Evolutionary conservation across 441 rosid genomes (phyloP).

Genomic region (Arabidopsis lyrata): DNA sequence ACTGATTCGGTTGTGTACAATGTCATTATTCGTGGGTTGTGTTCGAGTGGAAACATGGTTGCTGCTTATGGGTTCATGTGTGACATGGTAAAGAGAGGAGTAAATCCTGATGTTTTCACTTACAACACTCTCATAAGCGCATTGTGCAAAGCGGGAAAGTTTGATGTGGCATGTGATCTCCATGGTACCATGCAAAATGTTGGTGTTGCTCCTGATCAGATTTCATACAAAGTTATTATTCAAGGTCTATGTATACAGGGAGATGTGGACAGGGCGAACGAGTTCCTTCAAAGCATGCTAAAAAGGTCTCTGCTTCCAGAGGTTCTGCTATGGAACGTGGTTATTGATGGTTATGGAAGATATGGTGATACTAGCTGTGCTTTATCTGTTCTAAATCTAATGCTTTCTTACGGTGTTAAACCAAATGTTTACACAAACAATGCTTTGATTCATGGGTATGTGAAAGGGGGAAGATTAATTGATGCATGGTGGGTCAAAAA

Average conservation of each 20-base stretch:
- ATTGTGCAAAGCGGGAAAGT: constrained; percentile 60
- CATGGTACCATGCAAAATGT: constrained; percentile 53
- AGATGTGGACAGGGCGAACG: constrained; percentile 55
- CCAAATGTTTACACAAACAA: constrained; percentile 77
- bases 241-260: constrained; percentile 61
- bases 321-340: constrained; percentile 67
- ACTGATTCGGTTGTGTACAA: constrained; percentile 63
- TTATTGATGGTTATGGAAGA: constrained; percentile 67
- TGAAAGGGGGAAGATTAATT: constrained; percentile 48
- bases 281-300: constrained; percentile 55
- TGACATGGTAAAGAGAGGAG: constrained; percentile 73
- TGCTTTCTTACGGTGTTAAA: constrained; percentile 61
- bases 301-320: constrained; percentile 53
- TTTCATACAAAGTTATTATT: constrained; percentile 63
- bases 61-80: constrained; percentile 56
- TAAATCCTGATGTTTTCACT: constrained; percentile 61
- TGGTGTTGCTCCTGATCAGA: constrained; percentile 64
- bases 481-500: constrained; percentile 56
- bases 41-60: constrained; percentile 48
- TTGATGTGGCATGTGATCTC: constrained; percentile 60
- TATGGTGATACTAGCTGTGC: constrained; percentile 60
- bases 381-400: constrained; percentile 50
- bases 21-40: constrained; percentile 69
- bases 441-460: constrained; percentile 64
- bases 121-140: constrained; percentile 69